Conservation (phyloP, 768 basidiomycete genomes). For the Kwoniella bestiolae region DNA sequence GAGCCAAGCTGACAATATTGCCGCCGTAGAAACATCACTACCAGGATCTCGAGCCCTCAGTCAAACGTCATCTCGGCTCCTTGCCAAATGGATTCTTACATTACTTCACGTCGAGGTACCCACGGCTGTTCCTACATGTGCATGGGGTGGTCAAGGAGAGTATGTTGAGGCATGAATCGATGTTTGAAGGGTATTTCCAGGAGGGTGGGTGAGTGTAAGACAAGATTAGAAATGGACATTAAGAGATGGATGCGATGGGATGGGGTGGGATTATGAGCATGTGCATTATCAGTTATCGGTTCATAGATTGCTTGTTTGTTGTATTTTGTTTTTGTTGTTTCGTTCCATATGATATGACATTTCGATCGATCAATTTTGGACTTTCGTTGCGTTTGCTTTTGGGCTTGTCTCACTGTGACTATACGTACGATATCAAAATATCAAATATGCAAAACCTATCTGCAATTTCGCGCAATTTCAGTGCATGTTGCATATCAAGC, state of each 20-base stretch:
- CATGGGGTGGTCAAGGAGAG: slow-evolving; percentile 77
- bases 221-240: background rate
- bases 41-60: slow-evolving; percentile 91
- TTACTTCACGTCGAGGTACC: slow-evolving; percentile 94
- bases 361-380: background rate
- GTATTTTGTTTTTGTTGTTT: too few species aligned
- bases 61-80: slow-evolving; percentile 82
- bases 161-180: slow-evolving; percentile 76
- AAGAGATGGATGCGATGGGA: too few species aligned
- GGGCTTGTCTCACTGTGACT: too few species aligned
- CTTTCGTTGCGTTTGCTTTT: background rate
- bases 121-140: slow-evolving; percentile 87
- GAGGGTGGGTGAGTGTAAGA: slow-evolving; percentile 23
- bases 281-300: background rate
- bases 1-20: too few species aligned
- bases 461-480: too few species aligned
- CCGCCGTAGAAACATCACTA: slow-evolving; percentile 89
- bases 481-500: too few species aligned
- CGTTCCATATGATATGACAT: background rate
- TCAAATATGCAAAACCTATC: too few species aligned
- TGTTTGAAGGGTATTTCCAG: slow-evolving; percentile 84
- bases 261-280: background rate
- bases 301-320: too few species aligned
- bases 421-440: too few species aligned
- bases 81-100: slow-evolving; percentile 90